Conservation (phyloP, 441 rosid genomes). For the Kokia cookei region DNA sequence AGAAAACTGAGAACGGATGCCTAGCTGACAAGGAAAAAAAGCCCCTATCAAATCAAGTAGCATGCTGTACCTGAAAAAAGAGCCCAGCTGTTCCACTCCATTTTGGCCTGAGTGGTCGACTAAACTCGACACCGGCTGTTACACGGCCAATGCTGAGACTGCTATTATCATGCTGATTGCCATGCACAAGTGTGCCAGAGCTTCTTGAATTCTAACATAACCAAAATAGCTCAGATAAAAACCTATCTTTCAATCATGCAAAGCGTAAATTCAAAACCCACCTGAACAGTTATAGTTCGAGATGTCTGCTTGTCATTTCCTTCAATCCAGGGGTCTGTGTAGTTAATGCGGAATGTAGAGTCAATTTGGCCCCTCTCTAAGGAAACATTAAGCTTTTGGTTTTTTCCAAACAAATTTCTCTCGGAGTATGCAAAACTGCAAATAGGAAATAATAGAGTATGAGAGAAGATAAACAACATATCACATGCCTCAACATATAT, state of each 20-base stretch:
- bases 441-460: constrained; percentile 7
- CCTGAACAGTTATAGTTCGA: constrained; percentile 89
- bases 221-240: constrained; percentile 15
- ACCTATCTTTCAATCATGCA: constrained; percentile 1
- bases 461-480: constrained; percentile 10
- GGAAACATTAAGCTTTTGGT: constrained; percentile 86
- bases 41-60: not conserved
- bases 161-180: constrained; percentile 61
- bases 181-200: constrained; percentile 87
- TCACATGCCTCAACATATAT: not conserved
- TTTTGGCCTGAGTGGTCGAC: constrained; percentile 91
- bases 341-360: constrained; percentile 81
- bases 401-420: constrained; percentile 86
- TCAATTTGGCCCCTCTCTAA: constrained; percentile 91
- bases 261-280: constrained; percentile 21
- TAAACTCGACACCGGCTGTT: constrained; percentile 80
- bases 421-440: constrained; percentile 97
- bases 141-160: constrained; percentile 74
- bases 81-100: constrained; percentile 90
- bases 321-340: constrained; percentile 99
- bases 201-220: constrained; percentile 77
- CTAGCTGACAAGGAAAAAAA: not conserved
- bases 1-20: constrained; percentile 1
- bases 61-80: constrained; percentile 67
- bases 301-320: constrained; percentile 90